These are phyloP conservation scores for Inosperma sp. DNA, from an alignment of 768 basidiomycete genomes.

Conservation along the genomic window DNA sequence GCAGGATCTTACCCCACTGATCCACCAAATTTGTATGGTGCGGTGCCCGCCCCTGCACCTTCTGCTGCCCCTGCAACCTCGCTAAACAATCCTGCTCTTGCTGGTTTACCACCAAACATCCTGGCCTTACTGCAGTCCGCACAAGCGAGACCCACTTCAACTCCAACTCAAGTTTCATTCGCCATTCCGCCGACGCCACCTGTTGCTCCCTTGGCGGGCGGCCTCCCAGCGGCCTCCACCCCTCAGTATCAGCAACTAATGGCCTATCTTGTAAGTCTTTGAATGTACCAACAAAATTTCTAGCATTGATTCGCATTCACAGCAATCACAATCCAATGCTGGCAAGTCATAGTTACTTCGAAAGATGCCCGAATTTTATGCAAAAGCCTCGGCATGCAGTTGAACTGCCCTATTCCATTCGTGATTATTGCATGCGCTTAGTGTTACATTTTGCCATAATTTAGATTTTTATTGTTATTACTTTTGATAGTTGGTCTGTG, in stretches of 20 bases:
- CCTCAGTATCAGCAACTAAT: constrained; percentile 62
- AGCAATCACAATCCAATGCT: constrained; percentile 32
- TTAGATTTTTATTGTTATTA: no score
- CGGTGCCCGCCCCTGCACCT: constrained; percentile 22
- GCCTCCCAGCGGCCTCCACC: constrained; percentile 37
- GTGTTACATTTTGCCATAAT: no score
- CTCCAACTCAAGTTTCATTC: constrained; percentile 27
- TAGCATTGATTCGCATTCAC: not conserved
- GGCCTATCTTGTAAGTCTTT: constrained; percentile 54
- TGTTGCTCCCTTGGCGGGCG: constrained; percentile 33
- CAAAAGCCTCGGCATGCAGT: no score
- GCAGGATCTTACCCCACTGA: constrained; percentile 31
- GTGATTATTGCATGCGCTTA: no score
- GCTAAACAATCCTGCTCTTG: constrained; percentile 28
- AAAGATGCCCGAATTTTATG: not conserved
- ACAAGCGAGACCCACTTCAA: constrained; percentile 34
- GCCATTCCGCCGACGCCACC: constrained; percentile 41
- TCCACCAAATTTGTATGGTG: constrained; percentile 27
- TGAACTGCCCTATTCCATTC: no score
- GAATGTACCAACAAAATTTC: not conserved
- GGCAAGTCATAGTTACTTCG: constrained; percentile 18
- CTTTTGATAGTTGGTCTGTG: no score
- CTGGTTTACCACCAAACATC: constrained; percentile 60
- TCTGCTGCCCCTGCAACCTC: constrained; percentile 31
- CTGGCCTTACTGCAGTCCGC: constrained; percentile 60